Conservation (phyloP, 345 rosid species). For the Bruguiera parviflora region DNA sequence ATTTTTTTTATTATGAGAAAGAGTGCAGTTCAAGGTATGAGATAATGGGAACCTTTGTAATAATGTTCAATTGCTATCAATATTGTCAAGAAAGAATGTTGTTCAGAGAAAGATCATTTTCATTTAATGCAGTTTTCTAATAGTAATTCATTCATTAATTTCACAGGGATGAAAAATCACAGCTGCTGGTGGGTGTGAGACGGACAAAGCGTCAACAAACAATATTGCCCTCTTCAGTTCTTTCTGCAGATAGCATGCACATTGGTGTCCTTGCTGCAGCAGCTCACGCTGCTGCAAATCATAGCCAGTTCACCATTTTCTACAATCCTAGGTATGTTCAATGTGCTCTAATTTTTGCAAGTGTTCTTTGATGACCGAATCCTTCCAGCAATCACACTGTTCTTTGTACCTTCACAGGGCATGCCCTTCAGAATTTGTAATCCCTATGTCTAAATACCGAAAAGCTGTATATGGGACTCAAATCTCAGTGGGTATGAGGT, state of each 20-base stretch:
- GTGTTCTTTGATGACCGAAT: neutral
- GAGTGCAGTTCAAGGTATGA: no score
- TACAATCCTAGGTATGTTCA: slow-evolving; percentile 83
- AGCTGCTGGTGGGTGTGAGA: slow-evolving; percentile 86
- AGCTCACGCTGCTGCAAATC: slow-evolving; percentile 87
- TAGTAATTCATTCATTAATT: neutral
- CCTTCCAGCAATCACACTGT: neutral
- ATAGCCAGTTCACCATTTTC: slow-evolving; percentile 84
- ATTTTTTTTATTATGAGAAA: no score
- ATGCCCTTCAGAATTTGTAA: slow-evolving; percentile 94
- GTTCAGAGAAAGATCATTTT: neutral
- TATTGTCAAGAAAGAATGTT: no score
- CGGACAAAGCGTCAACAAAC: slow-evolving; percentile 91
- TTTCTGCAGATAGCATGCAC: slow-evolving; percentile 98
- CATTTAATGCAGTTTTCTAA: neutral
- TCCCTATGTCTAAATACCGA: slow-evolving; percentile 71
- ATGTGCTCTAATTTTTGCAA: neutral
- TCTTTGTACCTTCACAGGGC: slow-evolving; percentile 13
- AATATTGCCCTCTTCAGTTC: slow-evolving; percentile 83
- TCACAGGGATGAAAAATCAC: slow-evolving; percentile 87
- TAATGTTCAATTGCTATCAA: no score
- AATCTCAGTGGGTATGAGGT: slow-evolving; percentile 92
- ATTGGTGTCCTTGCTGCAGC: slow-evolving; percentile 99
- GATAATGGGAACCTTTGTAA: no score
- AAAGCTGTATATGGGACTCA: slow-evolving; percentile 85